Evolutionary conservation across 768 basidiomycete genomes (phyloP).

Genomic region (Solioccasus polychromus): DNA sequence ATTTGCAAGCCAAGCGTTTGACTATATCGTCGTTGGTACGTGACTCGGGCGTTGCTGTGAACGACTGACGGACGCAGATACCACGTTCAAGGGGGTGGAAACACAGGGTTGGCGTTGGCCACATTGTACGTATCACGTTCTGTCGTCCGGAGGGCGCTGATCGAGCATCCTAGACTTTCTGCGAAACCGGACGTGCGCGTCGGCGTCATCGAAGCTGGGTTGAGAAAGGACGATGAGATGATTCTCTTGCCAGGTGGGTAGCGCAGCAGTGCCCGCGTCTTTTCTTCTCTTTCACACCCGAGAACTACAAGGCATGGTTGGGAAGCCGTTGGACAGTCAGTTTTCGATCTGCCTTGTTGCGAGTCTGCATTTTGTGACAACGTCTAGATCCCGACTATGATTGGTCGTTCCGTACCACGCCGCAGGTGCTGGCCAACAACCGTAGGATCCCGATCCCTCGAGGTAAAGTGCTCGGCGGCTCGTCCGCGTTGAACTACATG

Average conservation of each 20-base stretch:
- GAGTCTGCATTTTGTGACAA: too few species aligned
- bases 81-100: constrained; percentile 12
- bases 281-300: neutral
- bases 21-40: constrained; percentile 18
- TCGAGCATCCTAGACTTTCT: constrained; percentile 9
- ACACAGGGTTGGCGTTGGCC: constrained; percentile 13
- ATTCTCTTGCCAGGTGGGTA: constrained; percentile 9
- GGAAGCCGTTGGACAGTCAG: constrained; percentile 10
- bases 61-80: neutral
- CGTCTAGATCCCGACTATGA: constrained; percentile 16
- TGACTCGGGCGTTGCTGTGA: neutral
- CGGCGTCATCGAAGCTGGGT: constrained; percentile 15
- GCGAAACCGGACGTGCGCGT: neutral
- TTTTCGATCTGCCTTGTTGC: neutral
- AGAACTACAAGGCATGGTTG: constrained; percentile 5
- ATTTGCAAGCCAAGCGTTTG: constrained; percentile 12
- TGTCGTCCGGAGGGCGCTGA: neutral
- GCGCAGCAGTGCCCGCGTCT: neutral
- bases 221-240: constrained; percentile 13
- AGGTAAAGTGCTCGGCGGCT: constrained; percentile 14
- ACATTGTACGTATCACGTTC: constrained; percentile 6
- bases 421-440: constrained; percentile 5
- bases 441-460: constrained; percentile 7
- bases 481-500: constrained; percentile 14
- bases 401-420: constrained; percentile 12